Evolutionary conservation across 1,284 basidiomycete species (phyloP).

Genomic region (Irpex sp.): DNA sequence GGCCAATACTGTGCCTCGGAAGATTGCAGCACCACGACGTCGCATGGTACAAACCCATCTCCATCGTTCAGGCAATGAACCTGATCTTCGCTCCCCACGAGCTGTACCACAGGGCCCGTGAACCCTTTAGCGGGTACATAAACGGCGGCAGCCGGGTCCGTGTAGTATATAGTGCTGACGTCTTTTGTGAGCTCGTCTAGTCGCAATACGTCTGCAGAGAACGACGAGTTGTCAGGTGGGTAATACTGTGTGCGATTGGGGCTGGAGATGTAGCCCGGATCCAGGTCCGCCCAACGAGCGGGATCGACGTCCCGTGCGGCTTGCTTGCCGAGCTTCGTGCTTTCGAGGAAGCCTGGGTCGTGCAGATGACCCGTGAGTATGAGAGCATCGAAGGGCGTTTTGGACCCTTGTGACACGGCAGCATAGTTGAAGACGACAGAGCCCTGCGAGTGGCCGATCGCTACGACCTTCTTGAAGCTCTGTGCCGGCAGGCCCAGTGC

Average conservation of each 20-base stretch:
- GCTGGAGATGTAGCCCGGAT: conserved; percentile 3
- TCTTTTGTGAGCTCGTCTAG: conserved; percentile 2
- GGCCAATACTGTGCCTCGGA: conserved; percentile 1
- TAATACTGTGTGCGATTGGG: conserved; percentile 4
- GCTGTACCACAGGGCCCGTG: conserved; percentile 1
- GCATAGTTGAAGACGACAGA: conserved; percentile 6
- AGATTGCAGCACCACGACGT: background rate
- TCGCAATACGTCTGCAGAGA: background rate
- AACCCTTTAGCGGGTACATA: conserved; percentile 3
- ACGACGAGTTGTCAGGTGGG: conserved; percentile 1
- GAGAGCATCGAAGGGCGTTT: background rate
- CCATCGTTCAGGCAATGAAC: background rate
- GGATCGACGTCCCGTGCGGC: conserved; percentile 5
- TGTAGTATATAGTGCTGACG: conserved; percentile 1
- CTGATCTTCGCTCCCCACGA: conserved; percentile 3
- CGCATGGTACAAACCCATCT: background rate
- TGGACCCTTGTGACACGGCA: background rate
- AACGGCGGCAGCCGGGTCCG: background rate
- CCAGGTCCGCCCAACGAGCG: conserved; percentile 6
- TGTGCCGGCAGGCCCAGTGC: background rate
- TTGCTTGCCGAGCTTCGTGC: background rate
- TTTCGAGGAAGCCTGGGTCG: conserved; percentile 2
- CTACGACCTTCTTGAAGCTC: conserved; percentile 1
- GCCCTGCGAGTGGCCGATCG: conserved; percentile 6
- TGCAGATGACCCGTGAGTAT: conserved; percentile 7